Base-by-base conservation (phyloP, 805 yeast species). In the Candida broadrunensis region DNA sequence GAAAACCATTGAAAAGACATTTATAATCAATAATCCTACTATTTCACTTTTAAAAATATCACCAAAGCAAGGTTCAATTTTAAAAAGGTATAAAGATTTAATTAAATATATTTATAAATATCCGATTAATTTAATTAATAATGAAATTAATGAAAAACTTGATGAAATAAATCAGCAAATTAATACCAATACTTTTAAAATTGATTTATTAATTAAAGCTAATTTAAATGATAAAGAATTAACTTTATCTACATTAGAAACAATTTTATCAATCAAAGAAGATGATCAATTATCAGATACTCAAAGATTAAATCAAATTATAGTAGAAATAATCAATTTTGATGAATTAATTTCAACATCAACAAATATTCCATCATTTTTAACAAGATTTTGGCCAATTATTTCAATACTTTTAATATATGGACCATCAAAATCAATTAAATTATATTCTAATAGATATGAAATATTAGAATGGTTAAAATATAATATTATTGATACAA, bases 371-470 rank as follows among this genome's bases (percentile, higher is more conserved):
- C 87, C 87, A 14, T 52, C 63, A 1, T 49, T 60, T 14, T 27
- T 67, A 2, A 61, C 69, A 2, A 71, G 87, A 40, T 78, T 80
- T 60, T 89, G 96, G 96, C 87, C 90, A 1, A 42, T 75, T 0
- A 44, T 77, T 1, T 43, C 73, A 0, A 15, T 75, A 1, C 43
- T 67, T 1, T 34, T 71, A 0, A 37, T 72, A 3, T 78, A 76
- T 53, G 85, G 85, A 0, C 88, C 93, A 7, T 52, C 71, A 2
- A 55, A 78, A 2, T 48, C 75, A 1, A 35, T 52, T 20, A 63
- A 63, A 40, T 45, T 75, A 2, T 66, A 84, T 53, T 63, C 72
- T 2, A 78, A 81, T 46, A 69, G 85, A 44, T 65, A 63, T 14
- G 74, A 68, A 14, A 77, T 88, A 14, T 46, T 67, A 2, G 55